phyloP scores from a whole-genome alignment of 805 yeast genomes.

The Starmera caribaea region DNA sequence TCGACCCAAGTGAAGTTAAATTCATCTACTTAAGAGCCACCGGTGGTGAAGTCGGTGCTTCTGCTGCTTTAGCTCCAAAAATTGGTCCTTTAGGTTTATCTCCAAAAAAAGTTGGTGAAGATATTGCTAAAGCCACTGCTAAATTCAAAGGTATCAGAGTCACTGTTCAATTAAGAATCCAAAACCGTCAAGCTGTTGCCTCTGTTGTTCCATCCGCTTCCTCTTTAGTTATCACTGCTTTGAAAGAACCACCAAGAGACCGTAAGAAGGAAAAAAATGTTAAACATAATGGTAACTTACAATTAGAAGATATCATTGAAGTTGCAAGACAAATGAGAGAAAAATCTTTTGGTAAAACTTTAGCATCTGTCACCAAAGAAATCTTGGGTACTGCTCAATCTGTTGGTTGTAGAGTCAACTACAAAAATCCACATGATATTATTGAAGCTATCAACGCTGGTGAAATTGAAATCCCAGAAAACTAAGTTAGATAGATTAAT shows the following conservation, averaged over 20 bases:
- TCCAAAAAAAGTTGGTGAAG: slow-evolving; percentile 99
- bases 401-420: slow-evolving; percentile 98
- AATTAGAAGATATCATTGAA: slow-evolving; percentile 92
- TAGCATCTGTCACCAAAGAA: slow-evolving; percentile 97
- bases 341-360: slow-evolving; percentile 96
- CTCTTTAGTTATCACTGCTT: slow-evolving; percentile 96
- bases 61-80: slow-evolving; percentile 99
- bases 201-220: slow-evolving; percentile 99
- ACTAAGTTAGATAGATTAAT: slow-evolving; percentile 35
- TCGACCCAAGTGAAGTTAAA: slow-evolving; percentile 98
- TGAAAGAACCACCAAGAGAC: slow-evolving; percentile 99
- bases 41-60: slow-evolving; percentile 99
- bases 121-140: slow-evolving; percentile 99
- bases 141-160: slow-evolving; percentile 98
- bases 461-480: slow-evolving; percentile 88
- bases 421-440: slow-evolving; percentile 98
- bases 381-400: slow-evolving; percentile 99
- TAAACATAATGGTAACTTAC: slow-evolving; percentile 98
- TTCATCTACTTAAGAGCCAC: slow-evolving; percentile 98
- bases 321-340: slow-evolving; percentile 96
- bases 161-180: slow-evolving; percentile 96
- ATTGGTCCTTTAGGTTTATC: slow-evolving; percentile 99
- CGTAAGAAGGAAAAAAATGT: slow-evolving; percentile 99
- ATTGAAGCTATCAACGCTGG: slow-evolving; percentile 98
- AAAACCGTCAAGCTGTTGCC: slow-evolving; percentile 99